These are phyloP conservation scores for Mallotus nudiflorus DNA, from an alignment of 345 rosid genomes.

Conservation along the genomic window DNA sequence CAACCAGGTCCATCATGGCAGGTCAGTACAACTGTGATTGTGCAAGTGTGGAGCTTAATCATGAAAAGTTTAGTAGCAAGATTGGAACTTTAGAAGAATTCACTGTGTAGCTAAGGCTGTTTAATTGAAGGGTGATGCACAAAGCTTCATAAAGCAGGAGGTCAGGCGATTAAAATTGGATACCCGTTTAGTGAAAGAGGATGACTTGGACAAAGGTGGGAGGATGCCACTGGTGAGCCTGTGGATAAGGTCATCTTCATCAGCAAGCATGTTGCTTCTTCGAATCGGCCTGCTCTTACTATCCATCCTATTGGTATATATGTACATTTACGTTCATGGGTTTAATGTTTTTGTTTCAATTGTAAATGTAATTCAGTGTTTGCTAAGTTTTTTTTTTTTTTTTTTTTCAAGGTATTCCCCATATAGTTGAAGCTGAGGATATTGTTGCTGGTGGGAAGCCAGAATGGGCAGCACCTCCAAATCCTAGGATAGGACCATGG, in stretches of 20 bases:
- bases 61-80: too few relatives aligned
- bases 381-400: neutral
- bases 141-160: neutral
- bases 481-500: conserved; percentile 16
- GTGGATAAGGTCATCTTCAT: conserved; percentile 12
- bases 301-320: conserved; percentile 11
- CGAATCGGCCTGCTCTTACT: conserved; percentile 9
- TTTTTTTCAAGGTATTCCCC: conserved; percentile 8
- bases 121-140: neutral
- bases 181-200: conserved; percentile 1
- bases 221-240: conserved; percentile 6
- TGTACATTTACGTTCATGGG: neutral
- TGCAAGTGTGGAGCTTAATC: too few relatives aligned
- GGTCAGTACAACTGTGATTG: neutral
- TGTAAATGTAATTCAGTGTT: neutral
- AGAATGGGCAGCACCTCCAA: conserved; percentile 15
- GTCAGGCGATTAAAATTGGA: conserved; percentile 13
- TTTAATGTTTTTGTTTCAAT: too few relatives aligned
- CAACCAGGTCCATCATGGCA: neutral
- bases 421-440: conserved; percentile 8
- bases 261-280: conserved; percentile 13
- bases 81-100: too few relatives aligned
- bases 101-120: too few relatives aligned
- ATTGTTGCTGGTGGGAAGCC: conserved; percentile 9
- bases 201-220: conserved; percentile 9